Evolutionary conservation across 2,329 filamentous ascomycete species (phyloP), one percentile per base, ranked within the genome.

Genomic region (Claviceps arundinis): DNA sequence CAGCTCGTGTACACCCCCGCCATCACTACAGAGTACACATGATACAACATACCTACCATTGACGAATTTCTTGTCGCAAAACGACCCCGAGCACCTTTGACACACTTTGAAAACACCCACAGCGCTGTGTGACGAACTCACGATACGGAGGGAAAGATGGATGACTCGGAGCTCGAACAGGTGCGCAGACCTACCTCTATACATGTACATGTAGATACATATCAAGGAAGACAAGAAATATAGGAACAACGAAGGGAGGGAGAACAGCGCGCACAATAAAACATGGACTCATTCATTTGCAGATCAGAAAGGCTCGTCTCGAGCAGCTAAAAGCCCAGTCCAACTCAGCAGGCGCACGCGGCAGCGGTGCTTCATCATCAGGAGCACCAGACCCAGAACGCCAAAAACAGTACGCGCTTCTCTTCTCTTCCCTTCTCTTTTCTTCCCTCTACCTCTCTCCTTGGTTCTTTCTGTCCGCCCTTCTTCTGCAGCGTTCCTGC

Each of bases 301-400:
- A 95, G 85, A 96, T 97, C 65, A 78, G 91, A 66, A 86, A 88
- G 69, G 91, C 91, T 62, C 89, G 93, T 56, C 83, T 96, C 51
- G 87, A 91, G 70, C 90, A 98, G 73, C 84, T 97, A 59, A 93
- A 94, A 70, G 78, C 89, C 61, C 75, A 86, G 69, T 71, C 77
- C 57, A 74, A 73, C 55, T 76, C 69, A 51, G 69, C 69, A 50
- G 69, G 70, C 4, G 17, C 11, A 8, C 70, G 73, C 55, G 70
- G 71, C 54, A 67, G 72, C 50, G 46, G 45, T 22, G 67, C 72
- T 48, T 47, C 49, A 17, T 41, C 58, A 4, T 56, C 58, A 41
- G 69, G 70, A 55, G 74, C 67, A 50, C 68, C 71, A 49, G 71
- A 73, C 56, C 73, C 79, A 54, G 79, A 87, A 56, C 81, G 87